phyloP scores from a whole-genome alignment of 2,329 filamentous ascomycete species.

The Apiospora marii region DNA sequence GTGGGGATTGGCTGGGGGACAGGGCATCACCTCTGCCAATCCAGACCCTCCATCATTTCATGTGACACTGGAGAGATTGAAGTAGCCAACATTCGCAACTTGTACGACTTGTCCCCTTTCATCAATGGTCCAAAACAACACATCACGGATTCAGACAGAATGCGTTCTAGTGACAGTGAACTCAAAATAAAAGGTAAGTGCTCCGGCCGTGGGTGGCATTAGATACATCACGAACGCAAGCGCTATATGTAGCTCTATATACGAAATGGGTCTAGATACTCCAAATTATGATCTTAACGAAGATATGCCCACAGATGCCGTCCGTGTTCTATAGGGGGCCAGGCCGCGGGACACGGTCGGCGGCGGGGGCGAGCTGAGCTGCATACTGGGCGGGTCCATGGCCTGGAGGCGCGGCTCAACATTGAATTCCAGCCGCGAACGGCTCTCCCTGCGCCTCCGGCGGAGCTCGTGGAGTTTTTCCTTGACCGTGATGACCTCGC shows the following conservation, averaged over 20 bases:
- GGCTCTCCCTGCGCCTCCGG: slow-evolving; percentile 26
- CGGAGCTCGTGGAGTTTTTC: slow-evolving; percentile 44
- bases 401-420: slow-evolving; percentile 9
- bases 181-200: not conserved
- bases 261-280: not conserved
- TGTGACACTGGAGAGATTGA: not conserved
- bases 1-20: not conserved
- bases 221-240: not conserved
- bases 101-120: not conserved
- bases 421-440: not conserved
- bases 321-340: slow-evolving; percentile 18
- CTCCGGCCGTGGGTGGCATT: not conserved
- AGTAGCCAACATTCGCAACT: not conserved
- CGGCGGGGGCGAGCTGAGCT: not conserved
- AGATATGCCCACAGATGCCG: slow-evolving; percentile 10
- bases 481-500: slow-evolving; percentile 53
- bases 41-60: not conserved
- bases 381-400: slow-evolving; percentile 17
- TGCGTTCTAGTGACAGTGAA: not conserved
- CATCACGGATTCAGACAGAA: not conserved
- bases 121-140: not conserved
- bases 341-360: not conserved
- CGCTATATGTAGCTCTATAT: not conserved
- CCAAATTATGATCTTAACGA: not conserved
- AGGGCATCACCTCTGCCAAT: not conserved